Percentiles rank a stretch among this genome's conserved stretches.
Conservation (phyloP, 257 asterid species). For the Striga asiatica region DNA sequence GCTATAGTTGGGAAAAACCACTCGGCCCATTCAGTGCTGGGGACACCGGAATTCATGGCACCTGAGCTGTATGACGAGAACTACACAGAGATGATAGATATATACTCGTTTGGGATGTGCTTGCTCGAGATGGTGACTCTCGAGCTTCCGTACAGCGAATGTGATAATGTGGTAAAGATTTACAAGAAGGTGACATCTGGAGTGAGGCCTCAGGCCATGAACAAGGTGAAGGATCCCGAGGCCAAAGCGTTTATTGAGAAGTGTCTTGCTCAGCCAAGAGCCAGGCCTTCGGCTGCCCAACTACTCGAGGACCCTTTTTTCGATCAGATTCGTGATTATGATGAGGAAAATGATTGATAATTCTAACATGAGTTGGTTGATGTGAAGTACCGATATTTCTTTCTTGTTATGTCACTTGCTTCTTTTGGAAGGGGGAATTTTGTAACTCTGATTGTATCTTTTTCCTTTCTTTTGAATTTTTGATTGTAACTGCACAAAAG, state of each 20-base stretch:
- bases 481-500: too few relatives aligned
- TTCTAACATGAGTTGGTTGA: too few relatives aligned
- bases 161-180: constrained; percentile 54
- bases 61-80: constrained; percentile 75
- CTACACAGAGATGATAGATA: constrained; percentile 50
- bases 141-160: constrained; percentile 61
- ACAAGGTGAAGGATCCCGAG: constrained; percentile 49
- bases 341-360: constrained; percentile 18
- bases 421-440: background rate
- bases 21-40: constrained; percentile 58
- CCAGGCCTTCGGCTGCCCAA: constrained; percentile 56
- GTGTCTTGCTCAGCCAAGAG: constrained; percentile 56
- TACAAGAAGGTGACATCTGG: constrained; percentile 63
- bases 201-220: constrained; percentile 59
- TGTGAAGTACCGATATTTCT: too few relatives aligned
- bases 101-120: constrained; percentile 74
- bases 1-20: constrained; percentile 44
- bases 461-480: background rate
- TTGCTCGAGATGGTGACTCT: constrained; percentile 66
- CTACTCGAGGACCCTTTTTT: constrained; percentile 57
- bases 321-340: constrained; percentile 31
- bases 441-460: background rate
- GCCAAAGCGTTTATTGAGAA: constrained; percentile 52
- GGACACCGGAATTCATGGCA: constrained; percentile 84
- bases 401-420: background rate